Percentiles rank a stretch among this genome's conserved stretches.
Conservation (phyloP, 2,329 filamentous ascomycete genomes). For the Fusarium chaquense region DNA sequence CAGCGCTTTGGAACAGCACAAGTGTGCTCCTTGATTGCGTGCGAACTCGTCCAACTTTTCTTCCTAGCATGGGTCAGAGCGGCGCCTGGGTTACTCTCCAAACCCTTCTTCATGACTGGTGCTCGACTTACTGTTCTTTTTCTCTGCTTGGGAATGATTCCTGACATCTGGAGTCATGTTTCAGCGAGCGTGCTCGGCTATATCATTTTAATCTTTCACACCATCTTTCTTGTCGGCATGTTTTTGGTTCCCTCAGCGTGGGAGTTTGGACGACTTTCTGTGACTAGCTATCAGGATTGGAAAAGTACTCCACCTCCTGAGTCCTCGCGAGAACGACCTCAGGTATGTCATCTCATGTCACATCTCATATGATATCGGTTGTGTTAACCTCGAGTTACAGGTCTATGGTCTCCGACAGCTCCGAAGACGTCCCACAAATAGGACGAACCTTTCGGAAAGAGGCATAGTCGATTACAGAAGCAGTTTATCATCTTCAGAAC, state of each 20-base stretch:
- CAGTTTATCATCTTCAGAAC: slow-evolving; percentile 1
- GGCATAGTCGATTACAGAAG: slow-evolving; percentile 7
- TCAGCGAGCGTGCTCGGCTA: slow-evolving; percentile 78
- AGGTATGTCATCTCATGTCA: slow-evolving; percentile 17
- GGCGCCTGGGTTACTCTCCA: slow-evolving; percentile 56
- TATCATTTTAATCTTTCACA: slow-evolving; percentile 73
- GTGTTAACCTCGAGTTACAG: slow-evolving; percentile 64
- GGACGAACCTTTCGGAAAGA: slow-evolving; percentile 31
- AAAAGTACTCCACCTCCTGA: not conserved
- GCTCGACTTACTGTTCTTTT: slow-evolving; percentile 36
- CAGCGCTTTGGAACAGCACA: slow-evolving; percentile 31
- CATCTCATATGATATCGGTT: not conserved
- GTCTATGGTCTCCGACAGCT: slow-evolving; percentile 48
- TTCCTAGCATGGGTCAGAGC: slow-evolving; percentile 67
- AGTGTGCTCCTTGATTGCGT: slow-evolving; percentile 26
- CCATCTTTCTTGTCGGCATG: slow-evolving; percentile 58
- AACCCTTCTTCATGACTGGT: slow-evolving; percentile 1
- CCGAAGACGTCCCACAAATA: slow-evolving; percentile 40
- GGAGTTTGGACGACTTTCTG: slow-evolving; percentile 20
- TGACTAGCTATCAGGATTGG: not conserved
- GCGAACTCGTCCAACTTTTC: slow-evolving; percentile 30
- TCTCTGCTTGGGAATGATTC: slow-evolving; percentile 60
- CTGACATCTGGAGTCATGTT: slow-evolving; percentile 71
- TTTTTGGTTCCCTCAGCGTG: slow-evolving; percentile 36
- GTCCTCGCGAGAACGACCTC: slow-evolving; percentile 18